Evolutionary conservation across 768 basidiomycete species (phyloP), one percentile per base, ranked within the genome.

Genomic region (Tylopilus felleus): DNA sequence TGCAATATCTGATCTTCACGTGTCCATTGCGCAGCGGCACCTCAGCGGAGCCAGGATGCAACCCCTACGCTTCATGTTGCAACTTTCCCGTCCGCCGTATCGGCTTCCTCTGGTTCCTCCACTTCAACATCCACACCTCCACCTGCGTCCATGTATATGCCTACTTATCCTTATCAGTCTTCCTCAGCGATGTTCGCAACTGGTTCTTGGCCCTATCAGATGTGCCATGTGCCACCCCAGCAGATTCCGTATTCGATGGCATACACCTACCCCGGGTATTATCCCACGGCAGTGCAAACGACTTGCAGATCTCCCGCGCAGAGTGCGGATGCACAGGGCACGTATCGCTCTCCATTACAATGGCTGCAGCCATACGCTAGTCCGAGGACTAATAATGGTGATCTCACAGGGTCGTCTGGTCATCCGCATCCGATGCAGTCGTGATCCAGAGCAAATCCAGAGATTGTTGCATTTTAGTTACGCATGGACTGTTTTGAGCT

Each of bases 341-440:
- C 60, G 59, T 65, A 64, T 29, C 43, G 59, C 46, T 59, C 64
- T 46, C 60, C 56, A 33, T 56, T 74, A 45, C 68, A 70, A 43
- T 75, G 73, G 74, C 73, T 69, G 54, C 62, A 56, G 49, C 69
- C 73, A 46, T 73, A 73, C 39, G 51, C 55, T 23, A 71, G 74
- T 46, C 75, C 74, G 25, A 66, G 68, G 42, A 70, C 77, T 58
- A 71, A 71, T 33, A 55, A 36, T 36, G 35, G 56, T 64, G 75
- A 71, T 22, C 59, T 58, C 17, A 68, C 66, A 64, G 66, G 62
- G 45, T 63, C 63, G 49, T 58, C 65, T 36, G 56, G 46, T 40
- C 61, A 55, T 40, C 28, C 51, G 23, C 54, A 51, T 47, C 39
- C 54, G 35, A 53, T 47, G 55, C 50, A 52, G 49, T 55, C 59